A percentile compares a stretch with the other conserved stretches of the same genome.
Evolutionary conservation across 208 protist species (phyloP).

Genomic region (Trypanosoma brucei): DNA sequence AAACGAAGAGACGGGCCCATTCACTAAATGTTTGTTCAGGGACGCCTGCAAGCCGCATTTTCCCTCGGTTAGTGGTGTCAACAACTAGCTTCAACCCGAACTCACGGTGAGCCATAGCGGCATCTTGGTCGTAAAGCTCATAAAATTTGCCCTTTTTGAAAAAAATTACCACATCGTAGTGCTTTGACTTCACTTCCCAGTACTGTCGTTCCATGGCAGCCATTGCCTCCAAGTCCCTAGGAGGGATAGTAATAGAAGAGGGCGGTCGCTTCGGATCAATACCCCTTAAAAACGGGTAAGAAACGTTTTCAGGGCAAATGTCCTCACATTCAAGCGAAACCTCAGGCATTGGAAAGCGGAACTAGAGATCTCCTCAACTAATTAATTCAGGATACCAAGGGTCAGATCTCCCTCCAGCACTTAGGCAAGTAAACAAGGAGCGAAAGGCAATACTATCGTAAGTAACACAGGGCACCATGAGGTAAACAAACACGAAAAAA

Average conservation of each 20-base stretch:
- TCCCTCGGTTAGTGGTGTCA: constrained; percentile 75
- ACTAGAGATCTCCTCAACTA: neutral
- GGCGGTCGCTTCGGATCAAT: constrained; percentile 57
- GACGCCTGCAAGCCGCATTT: constrained; percentile 92
- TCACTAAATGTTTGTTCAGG: constrained; percentile 89
- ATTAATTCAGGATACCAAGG: too few relatives aligned
- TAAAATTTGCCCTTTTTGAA: constrained; percentile 97
- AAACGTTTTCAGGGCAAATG: constrained; percentile 44
- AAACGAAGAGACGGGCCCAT: constrained; percentile 92
- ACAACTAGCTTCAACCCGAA: constrained; percentile 94
- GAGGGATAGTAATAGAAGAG: constrained; percentile 73
- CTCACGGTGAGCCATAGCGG: constrained; percentile 84
- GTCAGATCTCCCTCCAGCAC: too few relatives aligned
- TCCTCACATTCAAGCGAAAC: constrained; percentile 25
- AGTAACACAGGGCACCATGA: too few relatives aligned
- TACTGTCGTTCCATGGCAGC: constrained; percentile 94
- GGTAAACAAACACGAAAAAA: too few relatives aligned
- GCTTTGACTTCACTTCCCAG: constrained; percentile 92
- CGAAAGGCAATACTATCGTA: too few relatives aligned
- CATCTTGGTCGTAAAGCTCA: constrained; percentile 94
- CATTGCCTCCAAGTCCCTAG: constrained; percentile 72
- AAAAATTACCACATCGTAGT: constrained; percentile 92
- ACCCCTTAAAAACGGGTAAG: constrained; percentile 73
- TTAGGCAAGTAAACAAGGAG: too few relatives aligned
- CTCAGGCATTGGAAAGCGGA: constrained; percentile 4